Evolutionary conservation across 1,139 yeast genomes (phyloP).

Genomic region (Scheffersomyces titani): DNA sequence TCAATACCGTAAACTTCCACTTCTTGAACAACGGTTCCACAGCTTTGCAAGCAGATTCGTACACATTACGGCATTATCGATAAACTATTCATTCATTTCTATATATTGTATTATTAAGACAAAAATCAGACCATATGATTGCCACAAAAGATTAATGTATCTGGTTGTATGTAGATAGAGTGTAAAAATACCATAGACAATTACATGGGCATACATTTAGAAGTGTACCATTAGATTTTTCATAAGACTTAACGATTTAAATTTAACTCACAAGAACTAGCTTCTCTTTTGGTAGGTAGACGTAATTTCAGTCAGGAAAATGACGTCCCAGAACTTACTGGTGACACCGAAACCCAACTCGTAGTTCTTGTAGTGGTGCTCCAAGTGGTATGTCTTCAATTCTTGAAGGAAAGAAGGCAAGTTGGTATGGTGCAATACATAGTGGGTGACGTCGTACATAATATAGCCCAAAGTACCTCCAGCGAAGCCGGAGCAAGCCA

Average conservation of each 20-base stretch:
- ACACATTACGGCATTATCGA: background rate
- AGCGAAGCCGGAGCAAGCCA: conserved; percentile 67
- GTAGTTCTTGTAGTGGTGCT: conserved; percentile 96
- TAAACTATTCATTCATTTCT: background rate
- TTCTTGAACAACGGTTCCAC: background rate
- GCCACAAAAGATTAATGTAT: background rate
- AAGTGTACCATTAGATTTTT: background rate
- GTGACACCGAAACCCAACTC: conserved; percentile 97
- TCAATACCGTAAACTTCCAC: background rate
- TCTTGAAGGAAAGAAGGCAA: conserved; percentile 77
- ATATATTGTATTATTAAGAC: background rate
- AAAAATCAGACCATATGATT: background rate
- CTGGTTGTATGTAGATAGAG: background rate
- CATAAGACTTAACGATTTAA: background rate
- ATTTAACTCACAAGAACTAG: conserved; percentile 7
- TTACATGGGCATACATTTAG: background rate
- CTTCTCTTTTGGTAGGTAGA: conserved; percentile 36
- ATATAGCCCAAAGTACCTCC: conserved; percentile 96
- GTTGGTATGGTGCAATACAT: conserved; percentile 79
- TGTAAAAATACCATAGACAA: background rate
- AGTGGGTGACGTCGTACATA: conserved; percentile 85
- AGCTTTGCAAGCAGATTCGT: background rate
- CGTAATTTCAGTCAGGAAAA: conserved; percentile 71
- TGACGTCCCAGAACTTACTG: conserved; percentile 87
- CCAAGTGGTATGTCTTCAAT: conserved; percentile 86